Base-by-base conservation (phyloP, 192 early-diverging fungal genomes). In the Mortierella alpina region DNA sequence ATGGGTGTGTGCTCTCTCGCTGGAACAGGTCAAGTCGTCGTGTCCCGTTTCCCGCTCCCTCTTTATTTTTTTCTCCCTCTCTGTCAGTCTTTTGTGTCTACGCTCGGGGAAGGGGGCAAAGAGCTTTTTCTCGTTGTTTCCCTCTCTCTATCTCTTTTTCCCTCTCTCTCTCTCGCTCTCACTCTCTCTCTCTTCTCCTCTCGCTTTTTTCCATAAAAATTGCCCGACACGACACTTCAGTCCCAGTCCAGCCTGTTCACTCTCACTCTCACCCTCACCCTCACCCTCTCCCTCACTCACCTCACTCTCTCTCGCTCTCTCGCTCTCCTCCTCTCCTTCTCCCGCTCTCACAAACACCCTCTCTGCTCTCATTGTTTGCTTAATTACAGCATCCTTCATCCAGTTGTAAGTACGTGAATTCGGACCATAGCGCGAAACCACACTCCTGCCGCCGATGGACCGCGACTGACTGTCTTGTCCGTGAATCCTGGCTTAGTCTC, bases 11-110 rank as follows among this genome's bases (percentile, higher is more conserved):
- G 31, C 31, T 31, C 31, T 31, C 31, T 31, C 31, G 31, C 31
- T 31, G 31, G 31, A 31, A 31, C 31, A 31, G 31, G 31, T 31
- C 31, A 31, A 31, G 31, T 31, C 31, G 31, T 31, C 31, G 31
- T 56, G 39, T 59, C 39, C 41, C 39, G 39, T 59, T 59, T 12
- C 17, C 31, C 31, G 31, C n/a, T 51, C n/a, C 50, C n/a, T 51
- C n/a, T n/a, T n/a, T 51, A 15, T 51, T n/a, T 51, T 51, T 51
- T n/a, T 60, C 59, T 60, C 59, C 11, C 59, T 61, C 42, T 61
- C 42, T 46, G 42, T 51, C 22, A 23, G 15, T 39, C 63, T 39
- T 44, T 12, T 51, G 58, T 42, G 18, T 39, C 31, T n/a, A 40
- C 58, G 58, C 22, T 42, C 40, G 20, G 53, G 22, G 53, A 22